Evolutionary conservation across 148 eudicot genomes (phyloP), one percentile per base, ranked within the genome.

Genomic region (Polygonum aviculare): DNA sequence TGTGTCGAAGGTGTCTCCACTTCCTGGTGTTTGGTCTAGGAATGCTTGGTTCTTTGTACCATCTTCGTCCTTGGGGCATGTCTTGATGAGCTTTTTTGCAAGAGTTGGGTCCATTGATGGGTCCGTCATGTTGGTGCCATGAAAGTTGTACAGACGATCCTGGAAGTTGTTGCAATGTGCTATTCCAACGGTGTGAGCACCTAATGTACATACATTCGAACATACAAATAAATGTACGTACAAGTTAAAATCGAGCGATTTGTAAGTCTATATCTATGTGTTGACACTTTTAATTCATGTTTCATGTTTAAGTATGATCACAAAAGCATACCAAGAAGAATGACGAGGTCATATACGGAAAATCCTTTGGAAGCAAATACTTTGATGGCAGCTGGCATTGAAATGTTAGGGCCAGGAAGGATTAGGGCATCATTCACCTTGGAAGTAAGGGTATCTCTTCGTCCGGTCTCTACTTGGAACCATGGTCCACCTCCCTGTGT

Each of bases 91-190:
- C 51, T 4, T 49, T 22, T 76, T 72, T 78, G 40, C 80, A 78
- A 0, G 88, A 88, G 79, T 75, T 63, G 38, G 69, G 69, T 62
- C 69, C 69, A 62, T 62, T 22, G 69, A 26, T 2, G 69, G 38
- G 14, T 62, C 69, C 1, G 69, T 12, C 9, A 26, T 62, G 16
- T 62, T 62, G 38, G 69, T 62, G 38, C 39, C 39, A 0, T n/a
- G 52, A 75, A 86, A 90, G 55, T 88, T 84, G 78, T 90, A 90
- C 38, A 90, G 77, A 19, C 92, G 89, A 33, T 87, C 78, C 72
- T 80, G 73, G 75, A 90, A 78, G 47, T 82, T 70, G 31, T 81
- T 80, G 74, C 91, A 90, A 57, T 90, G 90, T 44, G 94, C 78
- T 0, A 85, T 70, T 57, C 94, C 94, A 9, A 87, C 90, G 0